Evolutionary conservation across 2,329 filamentous ascomycete genomes (phyloP).

Genomic region (Decorospora gaudefroyi): DNA sequence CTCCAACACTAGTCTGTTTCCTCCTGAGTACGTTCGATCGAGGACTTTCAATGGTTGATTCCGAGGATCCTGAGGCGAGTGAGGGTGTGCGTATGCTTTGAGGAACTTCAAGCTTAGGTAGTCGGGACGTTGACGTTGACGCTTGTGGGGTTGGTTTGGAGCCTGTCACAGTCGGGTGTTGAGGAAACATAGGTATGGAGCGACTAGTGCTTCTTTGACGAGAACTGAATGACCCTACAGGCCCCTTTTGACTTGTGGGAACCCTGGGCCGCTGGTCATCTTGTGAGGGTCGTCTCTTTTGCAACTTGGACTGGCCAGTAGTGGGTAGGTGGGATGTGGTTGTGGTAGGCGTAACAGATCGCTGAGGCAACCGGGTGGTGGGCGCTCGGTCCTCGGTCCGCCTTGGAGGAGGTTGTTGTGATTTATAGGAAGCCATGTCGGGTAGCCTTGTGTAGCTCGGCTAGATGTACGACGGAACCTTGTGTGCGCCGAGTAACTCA

Average conservation of each 20-base stretch:
- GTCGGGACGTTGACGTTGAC: constrained; percentile 36
- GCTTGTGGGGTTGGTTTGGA: constrained; percentile 32
- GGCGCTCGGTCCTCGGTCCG: constrained; percentile 41
- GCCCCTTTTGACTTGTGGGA: constrained; percentile 26
- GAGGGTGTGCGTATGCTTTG: constrained; percentile 51
- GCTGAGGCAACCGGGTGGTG: constrained; percentile 45
- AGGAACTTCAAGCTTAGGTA: constrained; percentile 45
- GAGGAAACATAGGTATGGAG: constrained; percentile 28
- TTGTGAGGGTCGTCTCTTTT: constrained; percentile 43
- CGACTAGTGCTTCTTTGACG: constrained; percentile 31
- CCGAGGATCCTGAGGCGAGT: constrained; percentile 55
- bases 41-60: constrained; percentile 54
- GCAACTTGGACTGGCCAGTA: constrained; percentile 39
- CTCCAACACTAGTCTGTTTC: constrained; percentile 52
- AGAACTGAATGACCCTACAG: constrained; percentile 23
- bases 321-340: constrained; percentile 34
- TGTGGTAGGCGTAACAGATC: constrained; percentile 43
- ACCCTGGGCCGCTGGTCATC: constrained; percentile 38
- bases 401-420: constrained; percentile 43
- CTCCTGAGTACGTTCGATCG: constrained; percentile 51
- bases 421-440: constrained; percentile 51
- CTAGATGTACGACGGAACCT: constrained; percentile 39
- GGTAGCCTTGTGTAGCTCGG: constrained; percentile 44
- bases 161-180: constrained; percentile 20
- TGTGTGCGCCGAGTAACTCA: constrained; percentile 48